phyloP scores from a whole-genome alignment of 2,329 filamentous ascomycete genomes.

The Ophiostoma tasmaniense region DNA sequence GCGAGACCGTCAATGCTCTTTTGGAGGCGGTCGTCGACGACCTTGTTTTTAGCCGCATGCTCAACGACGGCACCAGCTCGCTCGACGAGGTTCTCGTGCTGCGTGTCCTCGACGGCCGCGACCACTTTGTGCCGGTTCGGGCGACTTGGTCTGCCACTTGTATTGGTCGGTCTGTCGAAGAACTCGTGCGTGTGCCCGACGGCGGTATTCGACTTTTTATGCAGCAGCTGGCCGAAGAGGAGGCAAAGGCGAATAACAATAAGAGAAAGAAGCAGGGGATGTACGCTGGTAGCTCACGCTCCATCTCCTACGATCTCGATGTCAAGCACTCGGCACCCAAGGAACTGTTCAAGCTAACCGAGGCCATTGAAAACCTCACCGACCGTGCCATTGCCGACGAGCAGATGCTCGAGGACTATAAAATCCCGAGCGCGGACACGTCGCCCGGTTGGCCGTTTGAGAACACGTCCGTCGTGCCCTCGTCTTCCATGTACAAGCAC shows the following conservation, averaged over 20 bases:
- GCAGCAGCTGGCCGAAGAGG: slow-evolving; percentile 21
- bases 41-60: slow-evolving; percentile 51
- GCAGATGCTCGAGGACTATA: slow-evolving; percentile 49
- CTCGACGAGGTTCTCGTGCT: slow-evolving; percentile 86
- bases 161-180: slow-evolving; percentile 79
- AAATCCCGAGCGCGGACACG: slow-evolving; percentile 40
- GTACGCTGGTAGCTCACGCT: slow-evolving; percentile 25
- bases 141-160: slow-evolving; percentile 73
- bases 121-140: slow-evolving; percentile 81
- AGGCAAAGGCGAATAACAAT: slow-evolving; percentile 17
- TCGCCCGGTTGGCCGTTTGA: slow-evolving; percentile 51
- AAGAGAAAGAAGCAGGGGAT: slow-evolving; percentile 23
- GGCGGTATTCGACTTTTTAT: slow-evolving; percentile 60
- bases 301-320: slow-evolving; percentile 47
- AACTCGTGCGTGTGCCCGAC: slow-evolving; percentile 75
- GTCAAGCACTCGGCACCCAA: slow-evolving; percentile 74
- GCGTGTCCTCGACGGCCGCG: slow-evolving; percentile 71
- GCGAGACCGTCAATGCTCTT: slow-evolving; percentile 66
- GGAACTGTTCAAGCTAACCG: slow-evolving; percentile 82
- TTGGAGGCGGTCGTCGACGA: slow-evolving; percentile 60
- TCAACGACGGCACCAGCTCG: slow-evolving; percentile 59
- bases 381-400: slow-evolving; percentile 52
- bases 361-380: slow-evolving; percentile 56
- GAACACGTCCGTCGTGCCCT: not conserved
- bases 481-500: not conserved